A percentile compares a stretch with the other conserved stretches of the same genome.
Conservation (phyloP, 2,329 filamentous ascomycete species). For the Metarhizium album region DNA sequence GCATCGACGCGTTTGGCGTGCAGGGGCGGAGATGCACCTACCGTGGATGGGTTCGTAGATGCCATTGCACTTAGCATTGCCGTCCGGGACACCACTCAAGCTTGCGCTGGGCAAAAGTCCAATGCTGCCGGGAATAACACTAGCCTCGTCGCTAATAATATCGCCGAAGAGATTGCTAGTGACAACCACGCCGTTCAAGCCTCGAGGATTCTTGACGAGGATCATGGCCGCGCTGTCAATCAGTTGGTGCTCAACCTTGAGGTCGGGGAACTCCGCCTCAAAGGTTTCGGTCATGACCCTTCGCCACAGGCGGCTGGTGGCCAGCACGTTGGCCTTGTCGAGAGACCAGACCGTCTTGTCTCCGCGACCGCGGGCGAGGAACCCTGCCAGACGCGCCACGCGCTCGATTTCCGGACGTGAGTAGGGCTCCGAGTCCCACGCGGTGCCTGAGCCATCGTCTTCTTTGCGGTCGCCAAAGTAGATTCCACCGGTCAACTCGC, state of each 20-base stretch:
- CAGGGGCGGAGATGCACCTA: slow-evolving; percentile 25
- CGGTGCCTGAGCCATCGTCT: slow-evolving; percentile 57
- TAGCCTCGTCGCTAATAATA: slow-evolving; percentile 92
- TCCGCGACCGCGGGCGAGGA: slow-evolving; percentile 65
- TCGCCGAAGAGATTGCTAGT: slow-evolving; percentile 94
- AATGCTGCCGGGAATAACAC: slow-evolving; percentile 83
- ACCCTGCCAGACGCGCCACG: slow-evolving; percentile 69
- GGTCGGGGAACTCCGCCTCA: slow-evolving; percentile 76
- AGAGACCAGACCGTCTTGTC: slow-evolving; percentile 66
- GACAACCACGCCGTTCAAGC: slow-evolving; percentile 81
- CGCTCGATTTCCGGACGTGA: slow-evolving; percentile 77
- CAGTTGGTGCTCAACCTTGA: slow-evolving; percentile 77
- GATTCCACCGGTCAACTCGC: slow-evolving; percentile 84
- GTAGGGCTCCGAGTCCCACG: slow-evolving; percentile 82
- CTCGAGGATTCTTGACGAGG: slow-evolving; percentile 86
- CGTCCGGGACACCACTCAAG: slow-evolving; percentile 76
- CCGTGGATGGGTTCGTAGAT: slow-evolving; percentile 98
- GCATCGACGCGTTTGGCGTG: not conserved
- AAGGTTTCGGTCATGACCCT: slow-evolving; percentile 79
- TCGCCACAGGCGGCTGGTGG: slow-evolving; percentile 81
- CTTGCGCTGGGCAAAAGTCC: slow-evolving; percentile 83
- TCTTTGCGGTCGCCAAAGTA: slow-evolving; percentile 85
- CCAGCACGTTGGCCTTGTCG: slow-evolving; percentile 95
- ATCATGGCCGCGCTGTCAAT: slow-evolving; percentile 97
- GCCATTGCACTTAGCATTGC: slow-evolving; percentile 74